These are phyloP conservation scores for Cucumis melo DNA, from an alignment of 306 rosid genomes.

Conservation along the genomic window DNA sequence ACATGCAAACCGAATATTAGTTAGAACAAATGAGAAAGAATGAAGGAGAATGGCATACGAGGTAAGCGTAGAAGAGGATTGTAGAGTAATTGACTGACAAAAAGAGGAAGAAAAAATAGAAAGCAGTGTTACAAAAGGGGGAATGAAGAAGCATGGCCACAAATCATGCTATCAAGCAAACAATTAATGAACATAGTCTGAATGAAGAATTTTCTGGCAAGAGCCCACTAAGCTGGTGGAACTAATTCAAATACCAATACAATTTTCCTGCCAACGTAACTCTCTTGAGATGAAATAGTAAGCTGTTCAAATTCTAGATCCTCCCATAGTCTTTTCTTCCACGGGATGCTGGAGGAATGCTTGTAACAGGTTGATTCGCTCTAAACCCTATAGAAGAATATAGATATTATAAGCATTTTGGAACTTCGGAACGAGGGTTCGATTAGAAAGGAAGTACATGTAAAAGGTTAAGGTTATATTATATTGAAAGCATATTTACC, in stretches of 20 bases:
- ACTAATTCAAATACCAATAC: conserved; percentile 18
- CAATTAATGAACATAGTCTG: conserved; percentile 39
- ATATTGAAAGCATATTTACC: conserved; percentile 30
- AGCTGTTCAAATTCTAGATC: conserved; percentile 39
- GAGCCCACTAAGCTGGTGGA: conserved; percentile 29
- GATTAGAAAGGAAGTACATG: not conserved
- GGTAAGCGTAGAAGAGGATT: not conserved
- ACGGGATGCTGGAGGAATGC: conserved; percentile 76
- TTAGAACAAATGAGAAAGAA: not conserved
- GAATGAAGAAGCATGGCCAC: conserved; percentile 21
- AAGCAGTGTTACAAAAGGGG: not conserved
- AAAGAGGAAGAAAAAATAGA: not conserved
- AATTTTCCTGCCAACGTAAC: conserved; percentile 16
- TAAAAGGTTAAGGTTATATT: not conserved
- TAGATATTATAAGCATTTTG: not conserved
- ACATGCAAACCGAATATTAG: conserved; percentile 2
- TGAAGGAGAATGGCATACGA: not conserved
- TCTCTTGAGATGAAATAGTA: conserved; percentile 12
- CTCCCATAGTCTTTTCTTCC: conserved; percentile 83
- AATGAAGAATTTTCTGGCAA: conserved; percentile 20
- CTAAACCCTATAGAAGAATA: conserved; percentile 52
- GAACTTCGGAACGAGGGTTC: not conserved
- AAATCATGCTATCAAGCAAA: conserved; percentile 52
- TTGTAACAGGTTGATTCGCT: conserved; percentile 58
- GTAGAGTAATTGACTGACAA: not conserved